Percentiles rank a stretch among this genome's conserved stretches.
These are phyloP conservation scores for Diaporthe sp. DNA, from an alignment of 2,329 filamentous ascomycete species.

Conservation along the genomic window DNA sequence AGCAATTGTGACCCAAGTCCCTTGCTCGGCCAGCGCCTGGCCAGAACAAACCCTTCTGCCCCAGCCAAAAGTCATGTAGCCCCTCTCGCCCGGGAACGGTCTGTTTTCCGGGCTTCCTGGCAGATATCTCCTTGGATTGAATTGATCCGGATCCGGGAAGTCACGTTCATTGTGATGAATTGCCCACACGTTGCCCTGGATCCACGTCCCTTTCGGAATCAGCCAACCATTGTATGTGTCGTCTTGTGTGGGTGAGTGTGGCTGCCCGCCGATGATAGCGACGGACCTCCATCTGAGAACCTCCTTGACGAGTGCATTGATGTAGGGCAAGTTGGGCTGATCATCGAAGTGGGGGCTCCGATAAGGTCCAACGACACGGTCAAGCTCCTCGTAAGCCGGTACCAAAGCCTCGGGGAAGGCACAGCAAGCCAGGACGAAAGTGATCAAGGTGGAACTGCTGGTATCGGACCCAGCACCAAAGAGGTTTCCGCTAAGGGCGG, in stretches of 20 bases:
- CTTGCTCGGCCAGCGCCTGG: conserved; percentile 70
- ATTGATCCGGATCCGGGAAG: conserved; percentile 62
- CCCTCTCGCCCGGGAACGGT: conserved; percentile 63
- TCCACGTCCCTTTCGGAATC: conserved; percentile 64
- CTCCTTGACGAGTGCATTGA: conserved; percentile 69
- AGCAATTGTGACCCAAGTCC: conserved; percentile 70
- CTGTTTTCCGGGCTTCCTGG: conserved; percentile 54
- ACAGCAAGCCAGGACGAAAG: conserved; percentile 65
- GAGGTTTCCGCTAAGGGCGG: conserved; percentile 61
- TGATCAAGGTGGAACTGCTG: conserved; percentile 60
- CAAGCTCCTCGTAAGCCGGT: conserved; percentile 67
- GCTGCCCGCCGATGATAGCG: conserved; percentile 64
- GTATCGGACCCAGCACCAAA: conserved; percentile 66
- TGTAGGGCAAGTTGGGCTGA: conserved; percentile 63
- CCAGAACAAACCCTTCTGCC: conserved; percentile 68
- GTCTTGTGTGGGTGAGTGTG: conserved; percentile 63
- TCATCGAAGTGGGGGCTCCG: conserved; percentile 65
- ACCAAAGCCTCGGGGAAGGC: conserved; percentile 61
- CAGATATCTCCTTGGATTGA: conserved; percentile 59
- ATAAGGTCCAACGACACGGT: conserved; percentile 61
- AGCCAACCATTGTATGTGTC: conserved; percentile 62
- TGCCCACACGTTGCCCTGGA: conserved; percentile 67
- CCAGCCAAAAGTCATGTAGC: conserved; percentile 71
- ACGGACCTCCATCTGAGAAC: conserved; percentile 69
- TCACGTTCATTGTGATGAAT: conserved; percentile 62